phyloP scores from a whole-genome alignment of 2,329 filamentous ascomycete genomes.

The Aspergillus versicolor region DNA sequence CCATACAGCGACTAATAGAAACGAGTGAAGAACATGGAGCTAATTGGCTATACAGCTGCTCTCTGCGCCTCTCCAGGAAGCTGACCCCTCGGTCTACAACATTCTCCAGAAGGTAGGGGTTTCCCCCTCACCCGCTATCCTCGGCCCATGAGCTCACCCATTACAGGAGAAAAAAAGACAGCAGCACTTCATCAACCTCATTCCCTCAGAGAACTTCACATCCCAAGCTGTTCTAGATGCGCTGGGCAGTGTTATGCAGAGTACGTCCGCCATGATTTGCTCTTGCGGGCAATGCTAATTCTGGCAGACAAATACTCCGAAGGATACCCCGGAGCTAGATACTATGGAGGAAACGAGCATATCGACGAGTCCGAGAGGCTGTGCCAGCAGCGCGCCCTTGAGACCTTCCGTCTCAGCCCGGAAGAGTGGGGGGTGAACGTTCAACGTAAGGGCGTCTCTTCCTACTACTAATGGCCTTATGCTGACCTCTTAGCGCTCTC shows the following conservation, averaged over 20 bases:
- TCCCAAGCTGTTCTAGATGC: slow-evolving; percentile 90
- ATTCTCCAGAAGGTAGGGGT: slow-evolving; percentile 80
- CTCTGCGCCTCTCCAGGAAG: slow-evolving; percentile 73
- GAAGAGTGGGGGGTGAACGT: slow-evolving; percentile 97
- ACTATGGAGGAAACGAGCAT: slow-evolving; percentile 95
- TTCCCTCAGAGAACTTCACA: slow-evolving; percentile 94
- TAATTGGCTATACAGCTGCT: slow-evolving; percentile 62
- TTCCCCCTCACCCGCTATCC: background rate
- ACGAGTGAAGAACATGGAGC: background rate
- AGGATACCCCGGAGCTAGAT: slow-evolving; percentile 92
- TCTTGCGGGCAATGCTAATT: slow-evolving; percentile 26
- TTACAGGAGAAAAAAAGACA: slow-evolving; percentile 87
- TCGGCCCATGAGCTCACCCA: slow-evolving; percentile 18
- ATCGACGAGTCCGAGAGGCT: slow-evolving; percentile 88
- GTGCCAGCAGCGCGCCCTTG: slow-evolving; percentile 85
- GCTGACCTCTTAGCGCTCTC: slow-evolving; percentile 63
- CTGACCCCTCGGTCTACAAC: slow-evolving; percentile 81
- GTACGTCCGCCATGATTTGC: slow-evolving; percentile 50
- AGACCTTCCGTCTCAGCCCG: slow-evolving; percentile 79
- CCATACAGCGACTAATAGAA: slow-evolving; percentile 1
- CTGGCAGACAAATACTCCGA: slow-evolving; percentile 90
- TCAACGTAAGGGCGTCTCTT: slow-evolving; percentile 60
- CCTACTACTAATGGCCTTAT: background rate
- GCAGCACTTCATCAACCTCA: slow-evolving; percentile 97
- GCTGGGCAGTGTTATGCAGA: slow-evolving; percentile 92